These are phyloP conservation scores for Phytophthora rubi DNA, from an alignment of 352 stramenopile species.

Conservation along the genomic window DNA sequence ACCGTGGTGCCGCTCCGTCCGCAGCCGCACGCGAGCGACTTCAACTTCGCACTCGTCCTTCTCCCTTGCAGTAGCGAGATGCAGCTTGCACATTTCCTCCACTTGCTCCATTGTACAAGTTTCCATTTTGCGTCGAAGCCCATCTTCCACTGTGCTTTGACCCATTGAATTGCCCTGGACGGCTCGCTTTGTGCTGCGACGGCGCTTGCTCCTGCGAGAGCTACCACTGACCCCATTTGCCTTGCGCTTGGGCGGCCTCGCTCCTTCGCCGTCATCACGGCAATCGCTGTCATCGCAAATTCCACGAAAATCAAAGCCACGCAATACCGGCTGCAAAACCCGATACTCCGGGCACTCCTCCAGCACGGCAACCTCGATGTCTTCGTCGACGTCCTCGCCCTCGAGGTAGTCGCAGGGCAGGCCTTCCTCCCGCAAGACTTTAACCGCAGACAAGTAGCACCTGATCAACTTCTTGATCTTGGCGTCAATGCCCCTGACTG, in stretches of 20 bases:
- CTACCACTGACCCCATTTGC: too few relatives aligned
- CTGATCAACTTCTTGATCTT: neutral
- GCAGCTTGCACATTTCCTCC: neutral
- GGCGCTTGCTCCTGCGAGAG: neutral
- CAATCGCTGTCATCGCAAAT: neutral
- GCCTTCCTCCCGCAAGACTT: neutral
- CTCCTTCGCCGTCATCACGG: too few relatives aligned
- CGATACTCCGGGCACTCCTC: neutral
- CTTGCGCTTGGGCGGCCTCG: neutral
- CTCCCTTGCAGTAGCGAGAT: neutral
- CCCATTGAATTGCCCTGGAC: neutral
- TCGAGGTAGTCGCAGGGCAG: neutral
- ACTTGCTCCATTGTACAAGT: neutral
- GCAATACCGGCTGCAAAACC: neutral
- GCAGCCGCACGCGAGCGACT: neutral
- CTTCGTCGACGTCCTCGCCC: neutral
- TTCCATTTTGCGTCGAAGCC: neutral
- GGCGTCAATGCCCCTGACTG: neutral
- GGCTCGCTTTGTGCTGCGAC: neutral
- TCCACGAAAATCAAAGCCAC: neutral
- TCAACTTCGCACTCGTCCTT: neutral
- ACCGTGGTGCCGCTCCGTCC: neutral
- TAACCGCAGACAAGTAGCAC: neutral
- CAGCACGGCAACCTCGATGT: neutral
- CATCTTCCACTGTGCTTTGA: neutral